phyloP scores from a whole-genome alignment of 495 filamentous ascomycete species.

The Penicillium psychrofluorescens region DNA sequence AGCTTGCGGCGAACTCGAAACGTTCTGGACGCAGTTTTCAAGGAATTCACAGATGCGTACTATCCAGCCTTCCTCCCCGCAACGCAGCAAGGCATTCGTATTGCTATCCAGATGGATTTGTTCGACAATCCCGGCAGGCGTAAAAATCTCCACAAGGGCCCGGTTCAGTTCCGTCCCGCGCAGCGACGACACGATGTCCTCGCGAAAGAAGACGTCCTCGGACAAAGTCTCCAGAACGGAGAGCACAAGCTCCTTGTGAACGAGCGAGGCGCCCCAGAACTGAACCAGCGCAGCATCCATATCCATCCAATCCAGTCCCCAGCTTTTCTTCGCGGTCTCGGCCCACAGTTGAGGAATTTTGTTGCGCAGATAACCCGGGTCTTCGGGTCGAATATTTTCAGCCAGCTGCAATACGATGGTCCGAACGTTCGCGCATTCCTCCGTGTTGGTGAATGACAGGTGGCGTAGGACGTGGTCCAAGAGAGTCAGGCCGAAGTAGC shows the following conservation, averaged over 20 bases:
- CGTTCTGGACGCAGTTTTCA: slow-evolving; percentile 59
- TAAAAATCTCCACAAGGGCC: slow-evolving; percentile 88
- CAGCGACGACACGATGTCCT: slow-evolving; percentile 76
- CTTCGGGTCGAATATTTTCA: slow-evolving; percentile 59
- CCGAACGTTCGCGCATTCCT: slow-evolving; percentile 58
- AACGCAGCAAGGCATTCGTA: slow-evolving; percentile 54
- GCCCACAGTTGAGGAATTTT: slow-evolving; percentile 96
- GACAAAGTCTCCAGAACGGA: slow-evolving; percentile 86
- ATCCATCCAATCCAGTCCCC: slow-evolving; percentile 84
- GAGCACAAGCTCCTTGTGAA: slow-evolving; percentile 74
- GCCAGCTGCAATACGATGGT: slow-evolving; percentile 72
- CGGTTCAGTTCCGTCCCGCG: slow-evolving; percentile 78
- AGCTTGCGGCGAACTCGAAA: slow-evolving; percentile 55
- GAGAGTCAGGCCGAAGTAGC: slow-evolving; percentile 87
- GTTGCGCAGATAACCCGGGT: slow-evolving; percentile 80
- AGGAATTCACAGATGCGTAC: slow-evolving; percentile 68
- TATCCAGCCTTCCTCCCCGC: slow-evolving; percentile 81
- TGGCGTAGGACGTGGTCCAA: slow-evolving; percentile 84
- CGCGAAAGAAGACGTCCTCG: slow-evolving; percentile 86
- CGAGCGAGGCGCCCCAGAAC: slow-evolving; percentile 68
- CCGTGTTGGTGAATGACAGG: slow-evolving; percentile 60
- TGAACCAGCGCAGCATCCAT: slow-evolving; percentile 82
- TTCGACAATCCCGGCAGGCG: slow-evolving; percentile 63
- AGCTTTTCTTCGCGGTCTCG: slow-evolving; percentile 86
- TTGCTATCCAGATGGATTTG: slow-evolving; percentile 66